These are phyloP conservation scores for Tolypocladium inflatum DNA, from an alignment of 2,329 filamentous ascomycete genomes.

Conservation along the genomic window DNA sequence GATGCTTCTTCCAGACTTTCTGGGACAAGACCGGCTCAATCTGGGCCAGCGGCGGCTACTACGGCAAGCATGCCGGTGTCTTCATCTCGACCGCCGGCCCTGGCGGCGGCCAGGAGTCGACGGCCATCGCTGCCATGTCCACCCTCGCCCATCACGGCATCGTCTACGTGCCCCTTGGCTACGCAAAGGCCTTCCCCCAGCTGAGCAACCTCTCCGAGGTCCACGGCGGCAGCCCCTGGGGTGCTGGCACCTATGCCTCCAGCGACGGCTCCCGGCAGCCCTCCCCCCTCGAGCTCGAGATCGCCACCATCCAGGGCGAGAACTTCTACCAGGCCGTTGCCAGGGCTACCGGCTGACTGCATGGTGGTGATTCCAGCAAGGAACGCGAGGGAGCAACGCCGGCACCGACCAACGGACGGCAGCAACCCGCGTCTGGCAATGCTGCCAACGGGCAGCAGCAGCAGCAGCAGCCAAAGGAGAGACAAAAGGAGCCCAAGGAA, in stretches of 20 bases:
- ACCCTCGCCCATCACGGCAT: slow-evolving; percentile 90
- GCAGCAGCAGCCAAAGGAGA: slow-evolving; percentile 17
- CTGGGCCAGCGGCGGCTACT: slow-evolving; percentile 69
- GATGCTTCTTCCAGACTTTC: slow-evolving; percentile 39
- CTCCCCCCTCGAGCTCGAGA: slow-evolving; percentile 59
- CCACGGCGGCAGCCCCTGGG: slow-evolving; percentile 84
- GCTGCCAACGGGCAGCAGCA: slow-evolving; percentile 4
- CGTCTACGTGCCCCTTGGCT: slow-evolving; percentile 92
- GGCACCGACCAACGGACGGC: slow-evolving; percentile 11
- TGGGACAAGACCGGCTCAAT: slow-evolving; percentile 85
- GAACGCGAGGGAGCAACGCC: slow-evolving; percentile 15
- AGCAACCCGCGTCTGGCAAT: slow-evolving; percentile 5
- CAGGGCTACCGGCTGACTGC: slow-evolving; percentile 71
- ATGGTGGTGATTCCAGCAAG: slow-evolving; percentile 40
- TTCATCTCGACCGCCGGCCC: slow-evolving; percentile 80
- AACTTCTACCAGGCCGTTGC: slow-evolving; percentile 68
- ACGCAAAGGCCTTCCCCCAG: slow-evolving; percentile 65
- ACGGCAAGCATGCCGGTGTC: slow-evolving; percentile 82
- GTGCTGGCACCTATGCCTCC: slow-evolving; percentile 79
- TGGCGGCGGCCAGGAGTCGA: slow-evolving; percentile 91
- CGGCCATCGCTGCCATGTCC: slow-evolving; percentile 69
- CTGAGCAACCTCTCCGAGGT: slow-evolving; percentile 67
- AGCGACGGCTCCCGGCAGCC: slow-evolving; percentile 81
- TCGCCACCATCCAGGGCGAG: slow-evolving; percentile 79
- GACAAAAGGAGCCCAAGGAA: slow-evolving; percentile 39